These are phyloP conservation scores for Colletotrichum sp. DNA, from an alignment of 2,329 filamentous ascomycete species.

Conservation along the genomic window DNA sequence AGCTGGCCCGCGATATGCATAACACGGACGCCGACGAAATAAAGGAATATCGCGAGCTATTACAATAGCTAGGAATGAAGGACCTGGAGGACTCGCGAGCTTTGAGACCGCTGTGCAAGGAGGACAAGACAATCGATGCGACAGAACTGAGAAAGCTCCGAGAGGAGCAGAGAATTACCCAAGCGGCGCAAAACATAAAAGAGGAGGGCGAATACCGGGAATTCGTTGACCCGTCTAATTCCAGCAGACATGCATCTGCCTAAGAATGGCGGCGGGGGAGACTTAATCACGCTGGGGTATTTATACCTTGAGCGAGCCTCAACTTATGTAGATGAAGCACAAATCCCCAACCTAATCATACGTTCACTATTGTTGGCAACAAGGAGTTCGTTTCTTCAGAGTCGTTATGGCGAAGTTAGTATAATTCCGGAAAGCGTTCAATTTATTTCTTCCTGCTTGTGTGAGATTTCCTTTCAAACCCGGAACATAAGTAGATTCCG, in stretches of 20 bases:
- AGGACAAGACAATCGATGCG: background rate
- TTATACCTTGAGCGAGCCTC: background rate
- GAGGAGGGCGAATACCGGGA: background rate
- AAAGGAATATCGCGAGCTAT: background rate
- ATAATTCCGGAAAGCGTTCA: background rate
- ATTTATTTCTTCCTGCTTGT: background rate
- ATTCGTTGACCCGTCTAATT: background rate
- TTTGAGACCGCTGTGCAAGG: background rate
- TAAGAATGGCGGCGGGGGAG: background rate
- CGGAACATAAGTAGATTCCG: background rate
- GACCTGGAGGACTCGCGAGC: background rate
- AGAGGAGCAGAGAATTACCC: background rate
- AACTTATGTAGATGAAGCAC: background rate
- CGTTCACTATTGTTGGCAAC: background rate
- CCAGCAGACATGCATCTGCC: background rate
- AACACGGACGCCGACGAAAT: background rate
- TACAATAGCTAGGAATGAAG: background rate
- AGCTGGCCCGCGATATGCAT: background rate
- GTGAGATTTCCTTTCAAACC: background rate
- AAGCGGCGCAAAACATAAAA: background rate
- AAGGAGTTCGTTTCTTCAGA: background rate
- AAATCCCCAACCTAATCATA: background rate
- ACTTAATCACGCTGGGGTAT: background rate
- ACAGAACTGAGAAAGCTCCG: background rate
- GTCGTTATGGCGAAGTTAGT: background rate